Percentiles rank a stretch among this genome's conserved stretches.
phyloP scores from a whole-genome alignment of 805 yeast genomes.

The Lipomyces yamadae region DNA sequence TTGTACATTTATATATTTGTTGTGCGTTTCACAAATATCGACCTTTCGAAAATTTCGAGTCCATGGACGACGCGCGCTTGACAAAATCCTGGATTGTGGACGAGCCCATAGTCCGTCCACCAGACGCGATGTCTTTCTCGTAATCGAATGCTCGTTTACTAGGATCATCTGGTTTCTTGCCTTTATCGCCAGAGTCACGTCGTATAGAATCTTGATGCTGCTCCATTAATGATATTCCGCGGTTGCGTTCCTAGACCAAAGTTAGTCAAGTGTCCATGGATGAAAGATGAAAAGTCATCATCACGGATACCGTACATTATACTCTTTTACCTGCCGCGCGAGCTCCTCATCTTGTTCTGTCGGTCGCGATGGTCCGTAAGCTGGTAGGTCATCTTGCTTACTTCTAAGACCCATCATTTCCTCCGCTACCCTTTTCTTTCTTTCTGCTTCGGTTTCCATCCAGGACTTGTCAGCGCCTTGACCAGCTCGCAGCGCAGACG shows the following conservation, averaged over 20 bases:
- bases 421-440: constrained; percentile 37
- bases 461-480: constrained; percentile 28
- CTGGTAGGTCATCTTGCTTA: constrained; percentile 5
- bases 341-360: constrained; percentile 24
- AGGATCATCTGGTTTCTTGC: constrained; percentile 29
- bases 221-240: constrained; percentile 37
- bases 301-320: constrained; percentile 17
- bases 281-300: not conserved
- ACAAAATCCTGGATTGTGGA: constrained; percentile 27
- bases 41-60: constrained; percentile 35
- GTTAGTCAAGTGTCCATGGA: not conserved
- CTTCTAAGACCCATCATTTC: constrained; percentile 38
- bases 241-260: constrained; percentile 20
- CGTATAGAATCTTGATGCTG: constrained; percentile 25
- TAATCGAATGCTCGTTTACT: constrained; percentile 36
- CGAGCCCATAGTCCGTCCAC: constrained; percentile 24
- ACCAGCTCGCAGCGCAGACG: constrained; percentile 15
- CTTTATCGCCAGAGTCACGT: constrained; percentile 12
- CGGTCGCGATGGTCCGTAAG: constrained; percentile 19
- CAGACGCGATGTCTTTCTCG: constrained; percentile 37
- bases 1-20: not conserved
- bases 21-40: constrained; percentile 15
- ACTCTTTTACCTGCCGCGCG: constrained; percentile 31
- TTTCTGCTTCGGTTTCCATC: constrained; percentile 37
- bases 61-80: constrained; percentile 31